Conservation (phyloP, 2,329 filamentous ascomycete genomes). For the Trichoderma aggressivum region DNA sequence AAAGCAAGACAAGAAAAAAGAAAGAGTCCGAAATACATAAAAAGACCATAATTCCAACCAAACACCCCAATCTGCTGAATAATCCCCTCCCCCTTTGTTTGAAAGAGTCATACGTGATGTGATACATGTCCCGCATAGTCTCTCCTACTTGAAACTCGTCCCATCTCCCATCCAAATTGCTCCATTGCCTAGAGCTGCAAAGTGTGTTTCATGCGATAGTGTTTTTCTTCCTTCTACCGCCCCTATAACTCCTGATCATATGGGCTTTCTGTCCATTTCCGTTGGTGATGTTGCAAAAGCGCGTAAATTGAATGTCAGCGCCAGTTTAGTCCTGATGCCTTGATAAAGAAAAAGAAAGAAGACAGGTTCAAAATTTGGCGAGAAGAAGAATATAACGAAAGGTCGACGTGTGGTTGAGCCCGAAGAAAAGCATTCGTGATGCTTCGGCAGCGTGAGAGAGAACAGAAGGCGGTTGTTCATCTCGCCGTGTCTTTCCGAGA, state of each 20-base stretch:
- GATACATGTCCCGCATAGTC: background rate
- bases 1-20: background rate
- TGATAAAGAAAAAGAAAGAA: background rate
- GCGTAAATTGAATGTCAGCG: conserved; percentile 2
- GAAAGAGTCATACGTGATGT: background rate
- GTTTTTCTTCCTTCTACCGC: conserved; percentile 10
- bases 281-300: conserved; percentile 3
- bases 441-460: background rate
- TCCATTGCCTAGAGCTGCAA: background rate
- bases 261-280: background rate
- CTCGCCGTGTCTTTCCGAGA: background rate
- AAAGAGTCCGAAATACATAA: background rate
- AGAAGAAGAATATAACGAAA: background rate
- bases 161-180: background rate
- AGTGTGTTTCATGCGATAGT: conserved; percentile 4
- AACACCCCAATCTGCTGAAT: background rate
- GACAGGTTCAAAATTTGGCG: background rate
- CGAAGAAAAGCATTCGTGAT: background rate
- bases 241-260: conserved; percentile 15
- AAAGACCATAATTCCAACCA: background rate
- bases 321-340: background rate
- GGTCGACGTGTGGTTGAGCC: background rate
- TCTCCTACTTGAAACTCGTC: background rate
- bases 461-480: background rate
- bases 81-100: background rate